Evolutionary conservation across 768 basidiomycete species (phyloP).

Genomic region (Termitomyces bulborhizus): DNA sequence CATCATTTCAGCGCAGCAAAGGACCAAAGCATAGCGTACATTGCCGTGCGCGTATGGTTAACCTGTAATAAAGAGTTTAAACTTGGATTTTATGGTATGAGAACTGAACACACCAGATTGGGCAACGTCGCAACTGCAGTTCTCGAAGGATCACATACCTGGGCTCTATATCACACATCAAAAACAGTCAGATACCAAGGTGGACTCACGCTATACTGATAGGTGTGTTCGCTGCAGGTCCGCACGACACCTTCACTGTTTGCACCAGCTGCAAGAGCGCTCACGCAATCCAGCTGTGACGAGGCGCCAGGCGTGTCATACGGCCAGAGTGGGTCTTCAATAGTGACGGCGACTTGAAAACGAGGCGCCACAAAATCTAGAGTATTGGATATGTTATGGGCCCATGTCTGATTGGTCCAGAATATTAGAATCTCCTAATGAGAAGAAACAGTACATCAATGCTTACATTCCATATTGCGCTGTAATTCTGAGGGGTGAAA

Average conservation of each 20-base stretch:
- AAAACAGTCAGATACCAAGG: not conserved
- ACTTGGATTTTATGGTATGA: not conserved
- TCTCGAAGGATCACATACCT: constrained; percentile 37
- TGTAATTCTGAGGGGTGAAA: constrained; percentile 39
- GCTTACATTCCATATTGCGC: constrained; percentile 37
- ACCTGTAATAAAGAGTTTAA: constrained; percentile 26
- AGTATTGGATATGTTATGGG: constrained; percentile 38
- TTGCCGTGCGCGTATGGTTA: constrained; percentile 44
- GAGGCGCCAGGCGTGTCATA: constrained; percentile 35
- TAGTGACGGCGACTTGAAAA: constrained; percentile 47
- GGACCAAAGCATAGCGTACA: constrained; percentile 22
- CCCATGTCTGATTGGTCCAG: constrained; percentile 32
- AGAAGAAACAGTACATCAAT: not conserved
- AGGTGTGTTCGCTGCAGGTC: constrained; percentile 48
- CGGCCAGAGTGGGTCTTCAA: constrained; percentile 46
- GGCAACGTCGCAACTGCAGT: constrained; percentile 41
- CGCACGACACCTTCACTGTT: constrained; percentile 34
- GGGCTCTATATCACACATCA: not conserved
- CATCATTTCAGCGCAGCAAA: not conserved
- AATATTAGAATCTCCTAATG: not conserved
- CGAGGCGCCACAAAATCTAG: constrained; percentile 30
- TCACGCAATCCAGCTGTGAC: constrained; percentile 42
- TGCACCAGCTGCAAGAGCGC: constrained; percentile 40
- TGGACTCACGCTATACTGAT: constrained; percentile 43
- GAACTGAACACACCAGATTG: constrained; percentile 29